Evolutionary conservation across 2,329 filamentous ascomycete genomes (phyloP).

Genomic region (Alternaria gansuensis): DNA sequence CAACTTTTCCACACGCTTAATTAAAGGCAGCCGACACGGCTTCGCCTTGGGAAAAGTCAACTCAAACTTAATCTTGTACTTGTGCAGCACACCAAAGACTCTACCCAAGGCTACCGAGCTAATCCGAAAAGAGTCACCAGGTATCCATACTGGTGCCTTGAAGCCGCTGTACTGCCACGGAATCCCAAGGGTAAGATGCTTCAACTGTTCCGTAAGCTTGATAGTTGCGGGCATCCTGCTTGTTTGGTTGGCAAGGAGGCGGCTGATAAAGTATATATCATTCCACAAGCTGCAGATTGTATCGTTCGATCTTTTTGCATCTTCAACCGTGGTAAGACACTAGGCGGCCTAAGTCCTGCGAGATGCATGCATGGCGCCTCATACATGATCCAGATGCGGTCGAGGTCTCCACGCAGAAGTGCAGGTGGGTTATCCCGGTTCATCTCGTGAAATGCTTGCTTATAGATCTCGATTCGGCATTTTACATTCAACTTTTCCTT

Average conservation of each 20-base stretch:
- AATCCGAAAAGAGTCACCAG: neutral
- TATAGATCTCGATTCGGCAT: neutral
- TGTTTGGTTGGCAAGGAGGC: neutral
- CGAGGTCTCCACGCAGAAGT: neutral
- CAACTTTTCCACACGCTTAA: neutral
- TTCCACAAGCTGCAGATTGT: too few relatives aligned
- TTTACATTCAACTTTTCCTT: neutral
- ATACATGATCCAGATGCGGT: neutral
- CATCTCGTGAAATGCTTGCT: conserved; percentile 8
- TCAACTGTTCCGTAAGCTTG: neutral
- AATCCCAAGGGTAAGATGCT: neutral
- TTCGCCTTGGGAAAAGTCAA: neutral
- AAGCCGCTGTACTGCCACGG: neutral
- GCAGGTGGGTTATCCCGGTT: neutral
- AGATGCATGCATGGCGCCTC: neutral
- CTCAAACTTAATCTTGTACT: neutral
- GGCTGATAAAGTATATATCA: neutral
- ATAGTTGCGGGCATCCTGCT: neutral
- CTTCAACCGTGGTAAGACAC: neutral
- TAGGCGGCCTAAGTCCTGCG: neutral
- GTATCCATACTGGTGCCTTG: neutral
- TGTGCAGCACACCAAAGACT: neutral
- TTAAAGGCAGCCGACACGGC: neutral
- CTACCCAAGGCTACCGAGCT: neutral
- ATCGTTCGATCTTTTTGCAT: too few relatives aligned